phyloP scores from a whole-genome alignment of 805 yeast species.

The Cephaloascus fragrans region DNA sequence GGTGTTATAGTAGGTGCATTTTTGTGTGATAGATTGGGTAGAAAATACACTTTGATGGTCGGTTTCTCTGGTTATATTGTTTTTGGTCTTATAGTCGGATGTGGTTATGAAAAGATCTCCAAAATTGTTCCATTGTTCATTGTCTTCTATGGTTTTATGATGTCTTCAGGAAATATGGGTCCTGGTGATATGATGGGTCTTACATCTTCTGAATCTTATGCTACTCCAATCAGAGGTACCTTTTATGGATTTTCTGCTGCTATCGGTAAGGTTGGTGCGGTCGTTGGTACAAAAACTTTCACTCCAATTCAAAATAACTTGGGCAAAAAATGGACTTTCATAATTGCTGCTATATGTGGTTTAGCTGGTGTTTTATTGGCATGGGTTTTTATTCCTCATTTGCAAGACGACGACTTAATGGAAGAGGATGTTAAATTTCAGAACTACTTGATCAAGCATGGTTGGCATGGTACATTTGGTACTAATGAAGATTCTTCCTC shows the following conservation, averaged over 20 bases:
- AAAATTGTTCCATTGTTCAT: conserved; percentile 56
- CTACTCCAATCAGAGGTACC: conserved; percentile 72
- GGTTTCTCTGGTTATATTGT: conserved; percentile 67
- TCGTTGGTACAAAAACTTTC: conserved; percentile 66
- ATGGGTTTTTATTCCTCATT: conserved; percentile 55
- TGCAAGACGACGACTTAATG: conserved; percentile 59
- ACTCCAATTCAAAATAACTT: conserved; percentile 54
- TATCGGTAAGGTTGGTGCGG: conserved; percentile 80
- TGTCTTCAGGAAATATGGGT: conserved; percentile 62
- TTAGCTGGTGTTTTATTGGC: conserved; percentile 52
- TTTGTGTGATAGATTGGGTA: conserved; percentile 54
- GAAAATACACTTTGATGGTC: conserved; percentile 60
- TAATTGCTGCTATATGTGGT: conserved; percentile 70
- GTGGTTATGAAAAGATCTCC: conserved; percentile 45
- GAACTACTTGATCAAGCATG: conserved; percentile 45
- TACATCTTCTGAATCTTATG: conserved; percentile 55
- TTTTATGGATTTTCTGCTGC: conserved; percentile 72
- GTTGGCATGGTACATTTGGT: conserved; percentile 47
- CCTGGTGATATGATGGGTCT: conserved; percentile 75
- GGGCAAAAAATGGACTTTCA: conserved; percentile 69
- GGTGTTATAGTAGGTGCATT: conserved; percentile 66
- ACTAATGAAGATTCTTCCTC: conserved; percentile 8
- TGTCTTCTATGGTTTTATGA: conserved; percentile 65
- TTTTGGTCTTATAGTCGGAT: conserved; percentile 64
- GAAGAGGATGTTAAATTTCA: conserved; percentile 56